Evolutionary conservation across 2,329 filamentous ascomycete genomes (phyloP), one percentile per base, ranked within the genome.

Genomic region (Didymosphaeria variabile): DNA sequence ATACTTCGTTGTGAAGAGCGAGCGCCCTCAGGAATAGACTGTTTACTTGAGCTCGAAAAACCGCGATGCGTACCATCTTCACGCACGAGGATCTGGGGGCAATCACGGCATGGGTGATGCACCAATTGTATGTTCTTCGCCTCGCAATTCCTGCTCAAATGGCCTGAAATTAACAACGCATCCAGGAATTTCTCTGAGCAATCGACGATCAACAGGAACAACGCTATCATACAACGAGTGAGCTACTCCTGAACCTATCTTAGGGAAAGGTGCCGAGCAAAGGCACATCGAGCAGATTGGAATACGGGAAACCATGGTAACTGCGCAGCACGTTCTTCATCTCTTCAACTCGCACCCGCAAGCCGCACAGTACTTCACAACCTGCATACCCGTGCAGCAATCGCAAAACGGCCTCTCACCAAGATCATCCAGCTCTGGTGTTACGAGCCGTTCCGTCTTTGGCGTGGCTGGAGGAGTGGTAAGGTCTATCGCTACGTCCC

Each of bases 1-100:
- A 66, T 96, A 90, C 71, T 94, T 96, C 68, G 88, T 94, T 8
- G 92, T 95, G 2, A 87, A 92, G 65, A 89, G 86, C 66, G 84
- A 83, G 36, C 85, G 83, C 57, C 64, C 72, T 7, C 68, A 69
- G 26, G 72, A 76, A 55, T 76, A 60, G 65, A 9, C 7, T 17
- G 17, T 34, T 13, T 44, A 29, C 8, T 21, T 31, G 12, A 46
- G 12, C 23, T 15, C 5, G 3, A 54, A 10, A 12, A 4, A 4
- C 26, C 29, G 8, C 12, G 13, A 7, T 13, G 9, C 15, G 5
- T 26, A 23, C 15, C 12, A 7, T 19, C 10, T 7, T 23, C 49
- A 40, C 15, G 32, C 19, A 23, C 19, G 23, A 15, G 29, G 9
- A n/a, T 5, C 17, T 12, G 10, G 26, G 45, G 10, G 26, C 29